A percentile compares a stretch with the other conserved stretches of the same genome.
phyloP scores from a whole-genome alignment of 441 rosid genomes.

The Melastoma candidum region DNA sequence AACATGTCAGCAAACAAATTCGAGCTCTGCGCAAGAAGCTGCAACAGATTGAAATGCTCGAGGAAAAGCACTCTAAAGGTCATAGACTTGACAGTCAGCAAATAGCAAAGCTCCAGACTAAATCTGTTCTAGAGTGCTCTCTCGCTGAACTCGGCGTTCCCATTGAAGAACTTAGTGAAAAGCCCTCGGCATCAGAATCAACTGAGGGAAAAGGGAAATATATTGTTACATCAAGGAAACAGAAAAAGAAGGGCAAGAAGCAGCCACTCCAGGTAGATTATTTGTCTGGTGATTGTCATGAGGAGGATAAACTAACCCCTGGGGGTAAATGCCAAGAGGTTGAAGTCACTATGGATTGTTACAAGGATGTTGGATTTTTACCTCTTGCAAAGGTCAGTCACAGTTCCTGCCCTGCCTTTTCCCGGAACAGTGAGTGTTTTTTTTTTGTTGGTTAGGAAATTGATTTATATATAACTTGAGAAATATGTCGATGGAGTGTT shows the following conservation, averaged over 20 bases:
- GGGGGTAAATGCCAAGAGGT: slow-evolving; percentile 24
- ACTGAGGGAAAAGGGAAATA: slow-evolving; percentile 53
- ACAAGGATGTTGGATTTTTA: slow-evolving; percentile 21
- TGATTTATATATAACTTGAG: too few relatives aligned
- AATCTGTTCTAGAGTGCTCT: slow-evolving; percentile 50
- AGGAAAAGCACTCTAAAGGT: slow-evolving; percentile 62
- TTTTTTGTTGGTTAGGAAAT: too few relatives aligned
- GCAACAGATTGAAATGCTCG: slow-evolving; percentile 97
- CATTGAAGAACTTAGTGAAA: slow-evolving; percentile 32
- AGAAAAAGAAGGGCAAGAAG: slow-evolving; percentile 59
- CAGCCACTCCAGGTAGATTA: slow-evolving; percentile 30
- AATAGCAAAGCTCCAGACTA: slow-evolving; percentile 74
- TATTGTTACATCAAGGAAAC: slow-evolving; percentile 43
- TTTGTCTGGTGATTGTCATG: not conserved
- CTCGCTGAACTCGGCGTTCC: slow-evolving; percentile 70
- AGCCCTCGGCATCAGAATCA: slow-evolving; percentile 26
- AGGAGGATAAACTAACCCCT: slow-evolving; percentile 3
- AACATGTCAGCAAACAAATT: slow-evolving; percentile 48
- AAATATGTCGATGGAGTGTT: too few relatives aligned
- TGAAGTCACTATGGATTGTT: slow-evolving; percentile 23
- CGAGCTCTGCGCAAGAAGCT: slow-evolving; percentile 80
- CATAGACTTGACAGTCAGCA: slow-evolving; percentile 84
- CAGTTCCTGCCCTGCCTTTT: too few relatives aligned
- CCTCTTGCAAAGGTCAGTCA: too few relatives aligned
- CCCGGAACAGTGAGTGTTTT: too few relatives aligned